Conservation (phyloP, 805 yeast species). For the Lachancea nothofagi region DNA sequence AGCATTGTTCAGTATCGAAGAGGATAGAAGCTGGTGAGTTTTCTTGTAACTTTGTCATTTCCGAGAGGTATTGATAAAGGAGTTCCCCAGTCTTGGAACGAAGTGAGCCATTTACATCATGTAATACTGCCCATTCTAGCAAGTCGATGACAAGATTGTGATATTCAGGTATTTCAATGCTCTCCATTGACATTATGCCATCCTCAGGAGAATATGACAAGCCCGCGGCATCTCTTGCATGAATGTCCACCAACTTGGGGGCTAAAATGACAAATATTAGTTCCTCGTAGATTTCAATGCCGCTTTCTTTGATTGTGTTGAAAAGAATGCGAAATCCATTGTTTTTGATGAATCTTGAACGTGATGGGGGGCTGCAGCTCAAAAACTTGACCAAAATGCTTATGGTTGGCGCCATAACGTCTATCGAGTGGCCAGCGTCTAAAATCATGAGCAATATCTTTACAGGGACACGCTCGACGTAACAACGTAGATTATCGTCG, state of each 20-base stretch:
- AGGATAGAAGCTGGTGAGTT: conserved; percentile 24
- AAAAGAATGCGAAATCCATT: conserved; percentile 40
- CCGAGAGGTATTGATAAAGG: conserved; percentile 22
- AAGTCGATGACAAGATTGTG: conserved; percentile 31
- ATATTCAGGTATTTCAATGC: background rate
- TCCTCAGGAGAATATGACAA: background rate
- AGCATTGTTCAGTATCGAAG: conserved; percentile 31
- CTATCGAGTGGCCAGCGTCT: conserved; percentile 8
- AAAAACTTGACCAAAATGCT: conserved; percentile 48
- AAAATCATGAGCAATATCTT: conserved; percentile 61
- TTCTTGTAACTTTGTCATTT: conserved; percentile 25
- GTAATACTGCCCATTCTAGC: conserved; percentile 34
- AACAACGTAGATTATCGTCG: background rate
- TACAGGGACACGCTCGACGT: conserved; percentile 31
- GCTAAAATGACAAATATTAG: conserved; percentile 44
- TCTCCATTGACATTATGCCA: background rate
- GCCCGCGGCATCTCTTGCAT: background rate
- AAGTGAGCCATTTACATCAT: conserved; percentile 37
- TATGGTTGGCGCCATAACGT: conserved; percentile 11
- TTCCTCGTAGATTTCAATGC: conserved; percentile 32
- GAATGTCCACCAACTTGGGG: conserved; percentile 21
- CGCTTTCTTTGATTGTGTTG: conserved; percentile 39
- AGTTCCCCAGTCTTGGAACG: conserved; percentile 29
- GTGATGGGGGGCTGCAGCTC: conserved; percentile 42
- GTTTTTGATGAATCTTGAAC: conserved; percentile 46